These are phyloP conservation scores for Elongisporangium anandrum DNA, from an alignment of 352 stramenopile genomes.

Conservation along the genomic window DNA sequence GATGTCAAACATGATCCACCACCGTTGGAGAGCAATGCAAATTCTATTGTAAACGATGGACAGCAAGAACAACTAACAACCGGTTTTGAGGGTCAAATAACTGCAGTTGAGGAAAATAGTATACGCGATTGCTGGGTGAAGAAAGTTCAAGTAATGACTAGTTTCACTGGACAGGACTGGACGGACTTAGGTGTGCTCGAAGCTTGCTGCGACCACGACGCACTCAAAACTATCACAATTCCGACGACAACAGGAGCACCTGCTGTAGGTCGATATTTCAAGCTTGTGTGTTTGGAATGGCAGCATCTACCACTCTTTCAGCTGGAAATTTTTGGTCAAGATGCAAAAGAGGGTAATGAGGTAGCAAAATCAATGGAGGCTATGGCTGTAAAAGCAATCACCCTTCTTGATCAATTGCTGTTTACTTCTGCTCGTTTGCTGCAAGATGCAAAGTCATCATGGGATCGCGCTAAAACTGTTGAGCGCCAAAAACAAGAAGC, in stretches of 20 bases:
- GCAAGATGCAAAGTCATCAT: conserved; percentile 65
- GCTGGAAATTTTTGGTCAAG: conserved; percentile 61
- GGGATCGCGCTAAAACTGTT: conserved; percentile 65
- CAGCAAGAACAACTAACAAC: conserved; percentile 4
- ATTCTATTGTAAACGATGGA: background rate
- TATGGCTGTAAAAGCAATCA: conserved; percentile 32
- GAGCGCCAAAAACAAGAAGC: conserved; percentile 81
- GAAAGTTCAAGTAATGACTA: conserved; percentile 50
- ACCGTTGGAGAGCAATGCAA: background rate
- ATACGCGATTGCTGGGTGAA: conserved; percentile 52
- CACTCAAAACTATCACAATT: background rate
- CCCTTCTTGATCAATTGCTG: conserved; percentile 49
- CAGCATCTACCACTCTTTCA: conserved; percentile 54
- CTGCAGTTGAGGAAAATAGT: background rate
- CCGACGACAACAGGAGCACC: background rate
- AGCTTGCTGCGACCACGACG: conserved; percentile 4
- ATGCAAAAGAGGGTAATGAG: conserved; percentile 45
- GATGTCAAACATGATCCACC: background rate
- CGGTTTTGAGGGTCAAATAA: background rate
- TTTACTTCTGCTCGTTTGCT: conserved; percentile 45
- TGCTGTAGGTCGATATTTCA: conserved; percentile 49
- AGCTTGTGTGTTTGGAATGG: conserved; percentile 65
- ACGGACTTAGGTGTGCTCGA: conserved; percentile 52
- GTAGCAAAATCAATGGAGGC: conserved; percentile 33
- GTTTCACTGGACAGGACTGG: conserved; percentile 64